Conservation (phyloP, 441 rosid species). For the Adansonia gregorii region DNA sequence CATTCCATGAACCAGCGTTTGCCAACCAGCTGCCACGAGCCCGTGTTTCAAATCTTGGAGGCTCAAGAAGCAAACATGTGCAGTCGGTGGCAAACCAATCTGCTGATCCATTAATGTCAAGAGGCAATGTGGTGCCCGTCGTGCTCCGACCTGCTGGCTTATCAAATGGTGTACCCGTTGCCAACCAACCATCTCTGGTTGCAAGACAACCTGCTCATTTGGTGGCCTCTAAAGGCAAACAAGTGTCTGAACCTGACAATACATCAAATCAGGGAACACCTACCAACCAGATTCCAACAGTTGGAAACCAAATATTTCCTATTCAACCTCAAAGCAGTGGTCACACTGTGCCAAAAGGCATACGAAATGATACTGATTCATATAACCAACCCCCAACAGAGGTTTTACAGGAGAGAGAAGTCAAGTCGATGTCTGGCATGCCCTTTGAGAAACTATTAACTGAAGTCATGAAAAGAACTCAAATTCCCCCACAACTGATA, state of each 20-base stretch:
- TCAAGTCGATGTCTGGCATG: constrained; percentile 35
- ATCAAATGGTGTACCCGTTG: constrained; percentile 39
- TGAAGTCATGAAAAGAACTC: constrained; percentile 57
- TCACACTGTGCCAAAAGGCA: constrained; percentile 33
- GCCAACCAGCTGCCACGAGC: constrained; percentile 21
- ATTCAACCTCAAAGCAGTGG: constrained; percentile 30
- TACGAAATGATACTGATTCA: constrained; percentile 34
- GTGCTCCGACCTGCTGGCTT: constrained; percentile 46
- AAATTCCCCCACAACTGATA: constrained; percentile 40
- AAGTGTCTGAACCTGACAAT: constrained; percentile 35
- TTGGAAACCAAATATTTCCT: constrained; percentile 33
- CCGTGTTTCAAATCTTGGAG: constrained; percentile 34
- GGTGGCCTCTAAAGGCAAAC: constrained; percentile 44
- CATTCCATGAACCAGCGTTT: neutral
- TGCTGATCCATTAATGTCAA: constrained; percentile 33
- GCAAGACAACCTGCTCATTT: constrained; percentile 33
- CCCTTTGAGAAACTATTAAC: constrained; percentile 69
- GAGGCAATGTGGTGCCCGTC: constrained; percentile 57
- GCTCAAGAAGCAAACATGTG: constrained; percentile 42
- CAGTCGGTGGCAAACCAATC: constrained; percentile 31
- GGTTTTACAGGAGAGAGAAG: constrained; percentile 36
- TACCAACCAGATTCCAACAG: neutral
- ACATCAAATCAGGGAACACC: constrained; percentile 32
- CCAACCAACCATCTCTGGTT: constrained; percentile 29
- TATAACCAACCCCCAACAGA: constrained; percentile 27